phyloP scores from a whole-genome alignment of 176 grass and related monocot species.

The Avena atlantica region DNA sequence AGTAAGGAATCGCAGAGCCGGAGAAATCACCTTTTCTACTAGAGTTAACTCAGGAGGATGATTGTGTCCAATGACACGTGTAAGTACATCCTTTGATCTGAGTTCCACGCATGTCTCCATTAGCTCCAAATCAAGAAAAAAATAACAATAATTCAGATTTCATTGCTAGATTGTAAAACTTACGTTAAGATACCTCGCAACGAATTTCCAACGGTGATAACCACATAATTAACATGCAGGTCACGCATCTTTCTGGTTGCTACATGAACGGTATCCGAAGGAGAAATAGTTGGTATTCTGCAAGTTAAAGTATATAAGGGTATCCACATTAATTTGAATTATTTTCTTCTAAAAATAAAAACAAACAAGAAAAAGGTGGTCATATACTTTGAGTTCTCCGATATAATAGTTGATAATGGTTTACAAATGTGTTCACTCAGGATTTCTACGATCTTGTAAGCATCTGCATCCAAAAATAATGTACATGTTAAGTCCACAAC shows the following conservation, averaged over 20 bases:
- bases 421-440: too few relatives aligned
- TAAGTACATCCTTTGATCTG: constrained; percentile 95
- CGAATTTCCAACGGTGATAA: constrained; percentile 69
- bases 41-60: constrained; percentile 83
- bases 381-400: too few relatives aligned
- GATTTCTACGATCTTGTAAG: too few relatives aligned
- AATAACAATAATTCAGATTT: neutral
- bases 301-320: constrained; percentile 8
- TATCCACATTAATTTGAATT: too few relatives aligned
- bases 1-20: too few relatives aligned
- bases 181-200: constrained; percentile 93
- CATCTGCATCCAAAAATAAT: too few relatives aligned
- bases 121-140: neutral
- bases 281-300: constrained; percentile 74
- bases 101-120: constrained; percentile 30
- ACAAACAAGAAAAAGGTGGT: too few relatives aligned
- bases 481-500: too few relatives aligned
- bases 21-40: constrained; percentile 83
- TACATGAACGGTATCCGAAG: constrained; percentile 85
- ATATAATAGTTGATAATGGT: too few relatives aligned
- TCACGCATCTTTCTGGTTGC: constrained; percentile 82
- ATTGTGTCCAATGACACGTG: constrained; percentile 86
- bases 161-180: constrained; percentile 14
- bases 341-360: too few relatives aligned
- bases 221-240: constrained; percentile 72